Base-by-base conservation (phyloP, 208 protist species). In the Trypanosoma caninum region DNA sequence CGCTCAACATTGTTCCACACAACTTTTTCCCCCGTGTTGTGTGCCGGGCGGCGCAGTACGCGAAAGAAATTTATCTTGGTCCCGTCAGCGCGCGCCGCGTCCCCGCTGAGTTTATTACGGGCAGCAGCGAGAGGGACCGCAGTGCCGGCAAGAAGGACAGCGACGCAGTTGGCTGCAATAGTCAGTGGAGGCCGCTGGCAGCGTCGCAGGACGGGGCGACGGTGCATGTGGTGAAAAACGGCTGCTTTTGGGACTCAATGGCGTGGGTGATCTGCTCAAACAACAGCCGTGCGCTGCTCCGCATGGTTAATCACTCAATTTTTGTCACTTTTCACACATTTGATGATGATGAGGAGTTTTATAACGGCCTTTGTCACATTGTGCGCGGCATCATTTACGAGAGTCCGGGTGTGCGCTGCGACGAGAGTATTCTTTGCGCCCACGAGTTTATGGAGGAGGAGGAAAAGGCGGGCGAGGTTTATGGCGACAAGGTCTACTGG, bases 1-100 rank as follows among this genome's bases (percentile, higher is more conserved):
- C 59, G 20, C 75, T 94, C 31, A 76, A 73, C 59, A 78, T 91
- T 48, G 70, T 88, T 18, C 87, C 87, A 27, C 72, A 72, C 27
- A 68, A 80, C 50, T 94, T 94, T 51, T 94, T 94, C 40, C 44
- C 84, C 14, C 79, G 81, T 58, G 59, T 94, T 20, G 40, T 85
- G 9, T 74, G 71, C 47, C 82, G 87, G 18, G 58, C 91, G 37
- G 65, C 62, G 41, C 20, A 80, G 51, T 66, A 69, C 59, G 41
- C 65, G 34, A 47, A 73, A 14, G 63, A 73, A 44, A 47, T 91
- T 34, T 91, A 91, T 56, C 38, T 91, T 11, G 84, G 80, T 0
- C 80, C 82, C 2, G 78, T 31, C 23, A 65, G 14, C 33, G 23
- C 25, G 1, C 55, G 54, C 22, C 46, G 20, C 5, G 61, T 69